These are phyloP conservation scores for Candida odintsovae DNA, from an alignment of 805 yeast species.

Conservation along the genomic window DNA sequence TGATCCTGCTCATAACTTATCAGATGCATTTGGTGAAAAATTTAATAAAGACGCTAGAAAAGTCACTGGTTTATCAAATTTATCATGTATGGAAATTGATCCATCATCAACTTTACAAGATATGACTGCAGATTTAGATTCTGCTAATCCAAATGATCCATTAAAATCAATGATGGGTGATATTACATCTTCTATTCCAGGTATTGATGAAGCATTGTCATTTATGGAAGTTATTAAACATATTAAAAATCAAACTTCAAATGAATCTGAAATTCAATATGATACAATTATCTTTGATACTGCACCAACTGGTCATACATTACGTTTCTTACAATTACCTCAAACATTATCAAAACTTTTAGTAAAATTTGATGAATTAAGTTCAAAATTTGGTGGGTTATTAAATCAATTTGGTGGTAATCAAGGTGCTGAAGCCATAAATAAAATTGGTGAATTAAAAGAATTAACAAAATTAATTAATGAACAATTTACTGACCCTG, in stretches of 20 bases:
- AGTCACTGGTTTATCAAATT: slow-evolving; percentile 82
- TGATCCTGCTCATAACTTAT: slow-evolving; percentile 96
- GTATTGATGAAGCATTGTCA: slow-evolving; percentile 96
- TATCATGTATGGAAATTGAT: slow-evolving; percentile 98
- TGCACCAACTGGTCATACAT: slow-evolving; percentile 99
- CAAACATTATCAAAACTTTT: slow-evolving; percentile 83
- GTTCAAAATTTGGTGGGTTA: slow-evolving; percentile 88
- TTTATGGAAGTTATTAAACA: slow-evolving; percentile 98
- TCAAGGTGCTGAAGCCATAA: slow-evolving; percentile 57
- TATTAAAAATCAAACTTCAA: slow-evolving; percentile 66
- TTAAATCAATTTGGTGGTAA: slow-evolving; percentile 73
- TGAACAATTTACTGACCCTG: slow-evolving; percentile 93
- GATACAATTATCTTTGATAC: slow-evolving; percentile 95
- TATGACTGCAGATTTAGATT: slow-evolving; percentile 48
- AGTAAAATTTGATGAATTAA: slow-evolving; percentile 79
- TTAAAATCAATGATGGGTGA: slow-evolving; percentile 75
- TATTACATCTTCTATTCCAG: slow-evolving; percentile 92
- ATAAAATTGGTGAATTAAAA: slow-evolving; percentile 75
- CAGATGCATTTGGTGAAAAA: slow-evolving; percentile 98
- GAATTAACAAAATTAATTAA: slow-evolving; percentile 81
- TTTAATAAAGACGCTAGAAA: slow-evolving; percentile 95
- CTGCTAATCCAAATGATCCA: slow-evolving; percentile 38
- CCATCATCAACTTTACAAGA: slow-evolving; percentile 93
- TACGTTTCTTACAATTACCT: slow-evolving; percentile 92
- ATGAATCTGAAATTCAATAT: slow-evolving; percentile 43